Base-by-base conservation (phyloP, 169 alveolate genomes). In the Eimeria praecox region DNA sequence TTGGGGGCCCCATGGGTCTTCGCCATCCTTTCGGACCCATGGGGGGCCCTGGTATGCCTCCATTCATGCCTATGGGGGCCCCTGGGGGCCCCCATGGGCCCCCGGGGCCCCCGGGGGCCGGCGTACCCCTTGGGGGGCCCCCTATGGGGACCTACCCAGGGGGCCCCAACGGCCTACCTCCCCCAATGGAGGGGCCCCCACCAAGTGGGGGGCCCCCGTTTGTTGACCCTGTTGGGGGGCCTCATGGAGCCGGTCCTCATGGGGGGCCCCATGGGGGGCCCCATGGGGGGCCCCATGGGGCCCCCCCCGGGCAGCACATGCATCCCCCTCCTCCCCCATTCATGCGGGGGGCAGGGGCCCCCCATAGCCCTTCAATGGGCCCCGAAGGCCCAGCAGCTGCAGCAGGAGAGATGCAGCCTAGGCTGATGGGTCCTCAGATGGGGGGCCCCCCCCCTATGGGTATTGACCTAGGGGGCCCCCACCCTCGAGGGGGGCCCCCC, bases 1-100 rank as follows among this genome's bases (percentile, higher is more conserved):
- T 27, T 33, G 85, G 85, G 85, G 85, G 85, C 85, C 85, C 85
- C 85, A 73, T 73, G 85, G 49, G 49, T 38, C 44, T 73, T 40
- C 38, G 85, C n/a, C 42, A n/a, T 16, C 85, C 85, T 5, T 73
- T 73, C 30, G 85, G 85, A 20, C 85, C 85, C 85, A 33, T 73
- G 49, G 85, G 85, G 85, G 85, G 49, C 85, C 85, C 85, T 20
- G 85, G 85, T 6, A 20, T 73, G 27, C 85, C 85, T 38, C 85
- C 85, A 20, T 73, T 73, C 22, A n/a, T 73, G n/a, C 85, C 85
- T 22, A 73, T 73, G 85, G 85, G 85, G 49, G 49, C 24, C 85
- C 59, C 59, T 52, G 59, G 59, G 59, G 59, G 59, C 59, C 59
- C 59, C 59, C 59, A 52, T 52, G 59, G 49, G 20, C 54, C 75